Evolutionary conservation across 73 alveolate genomes (phyloP).

Genomic region (Tetrahymena elliotti): DNA sequence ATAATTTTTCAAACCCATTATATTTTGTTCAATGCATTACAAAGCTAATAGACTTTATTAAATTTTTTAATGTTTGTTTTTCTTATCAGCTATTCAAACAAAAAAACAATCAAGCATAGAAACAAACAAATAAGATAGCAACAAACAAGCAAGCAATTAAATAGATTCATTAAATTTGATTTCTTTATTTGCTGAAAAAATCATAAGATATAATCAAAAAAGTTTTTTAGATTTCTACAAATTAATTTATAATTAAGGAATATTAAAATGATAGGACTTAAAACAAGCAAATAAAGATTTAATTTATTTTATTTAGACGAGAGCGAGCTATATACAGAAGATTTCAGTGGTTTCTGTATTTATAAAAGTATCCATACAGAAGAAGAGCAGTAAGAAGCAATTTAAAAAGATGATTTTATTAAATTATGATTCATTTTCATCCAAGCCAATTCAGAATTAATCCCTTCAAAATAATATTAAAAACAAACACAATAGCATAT

Average conservation of each 20-base stretch:
- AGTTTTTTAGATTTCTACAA: background rate
- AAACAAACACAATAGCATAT: background rate
- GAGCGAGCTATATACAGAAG: slow-evolving; percentile 46
- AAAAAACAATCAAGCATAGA: no score
- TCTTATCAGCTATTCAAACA: background rate
- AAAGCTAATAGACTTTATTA: background rate
- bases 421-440: background rate
- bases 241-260: background rate
- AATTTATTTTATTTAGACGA: slow-evolving; percentile 50
- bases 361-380: slow-evolving; percentile 6
- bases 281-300: slow-evolving; percentile 37
- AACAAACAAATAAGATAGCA: no score
- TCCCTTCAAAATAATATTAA: no score
- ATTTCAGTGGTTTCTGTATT: slow-evolving; percentile 10
- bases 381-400: slow-evolving; percentile 14
- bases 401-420: background rate
- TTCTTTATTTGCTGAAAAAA: background rate
- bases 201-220: background rate
- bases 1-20: no score
- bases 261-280: slow-evolving; percentile 23
- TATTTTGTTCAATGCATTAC: background rate
- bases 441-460: background rate
- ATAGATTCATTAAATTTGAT: no score
- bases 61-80: no score
- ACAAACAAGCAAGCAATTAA: no score